Evolutionary conservation across 1,284 basidiomycete species (phyloP), one percentile per base, ranked within the genome.

Genomic region (Cryptococcus neoformans): DNA sequence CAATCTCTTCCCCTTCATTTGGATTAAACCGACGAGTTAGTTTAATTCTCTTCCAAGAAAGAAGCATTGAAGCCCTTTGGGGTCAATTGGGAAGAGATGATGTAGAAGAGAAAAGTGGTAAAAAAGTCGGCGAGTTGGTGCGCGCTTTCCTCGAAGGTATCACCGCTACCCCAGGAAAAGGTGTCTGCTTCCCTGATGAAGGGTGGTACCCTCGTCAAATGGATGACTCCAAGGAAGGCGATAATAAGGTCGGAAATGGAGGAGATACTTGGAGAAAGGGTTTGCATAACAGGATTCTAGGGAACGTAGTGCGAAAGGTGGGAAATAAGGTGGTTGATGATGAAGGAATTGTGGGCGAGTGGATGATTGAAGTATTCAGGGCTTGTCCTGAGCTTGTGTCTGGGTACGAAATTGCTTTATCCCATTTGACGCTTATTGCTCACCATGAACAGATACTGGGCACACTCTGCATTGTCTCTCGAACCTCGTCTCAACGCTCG

Each of bases 301-400:
- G 54, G 14, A 59, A 51, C 12, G 53, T 37, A 12, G 56, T 55
- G 11, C 68, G 70, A n/a, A 68, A 63, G 2, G 69, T 72, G 0
- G 72, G 75, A 40, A 80, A 64, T 16, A 87, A 87, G 62, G 87
- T 89, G 4, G 88, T 89, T 54, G 90, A 94, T 65, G 92, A 94
- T 66, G 79, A 85, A 9, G 83, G 89, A n/a, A 87, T 92, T 60
- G 64, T 74, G 6, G 91, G 91, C 65, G 90, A 92, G 62, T 81
- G 96, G 46, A 88, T 87, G 0, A 73, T 91, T 45, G 87, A 86
- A 66, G 89, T 96, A 37, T 79, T 92, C 21, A 66, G 78, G 1
- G 85, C 89, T 0, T 94, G 89, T 72, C 92, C 92, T 0, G 93
- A 97, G 72, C 84, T 96, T 3, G 85, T 92, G 1, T 80, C 87